A percentile compares a stretch with the other conserved stretches of the same genome.
These are phyloP conservation scores for Aspergillus sergii DNA, from an alignment of 2,329 filamentous ascomycete genomes.

Conservation along the genomic window DNA sequence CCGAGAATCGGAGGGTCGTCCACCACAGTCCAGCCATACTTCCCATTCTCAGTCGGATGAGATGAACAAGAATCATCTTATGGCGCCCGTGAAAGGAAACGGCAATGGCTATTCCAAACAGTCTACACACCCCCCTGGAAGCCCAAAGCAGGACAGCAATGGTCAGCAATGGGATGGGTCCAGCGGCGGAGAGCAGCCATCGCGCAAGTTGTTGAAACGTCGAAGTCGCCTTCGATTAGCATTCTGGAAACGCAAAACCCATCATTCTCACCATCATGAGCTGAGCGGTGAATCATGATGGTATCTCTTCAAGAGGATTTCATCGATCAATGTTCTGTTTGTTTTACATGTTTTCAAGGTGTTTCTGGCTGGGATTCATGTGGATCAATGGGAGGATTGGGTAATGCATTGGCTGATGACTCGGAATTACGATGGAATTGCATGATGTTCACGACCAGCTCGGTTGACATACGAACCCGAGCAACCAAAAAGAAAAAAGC, in stretches of 20 bases:
- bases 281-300: constrained; percentile 37
- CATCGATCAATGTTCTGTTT: constrained; percentile 19
- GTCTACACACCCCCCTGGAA: constrained; percentile 29
- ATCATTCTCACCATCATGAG: constrained; percentile 33
- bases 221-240: constrained; percentile 44
- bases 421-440: constrained; percentile 30
- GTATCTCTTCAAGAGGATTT: constrained; percentile 11
- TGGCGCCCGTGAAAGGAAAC: constrained; percentile 23
- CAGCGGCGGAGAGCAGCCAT: constrained; percentile 19
- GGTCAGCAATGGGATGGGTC: constrained; percentile 25
- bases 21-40: constrained; percentile 25
- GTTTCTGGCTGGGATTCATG: constrained; percentile 19
- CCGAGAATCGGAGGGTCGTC: constrained; percentile 23
- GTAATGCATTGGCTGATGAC: constrained; percentile 22
- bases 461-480: constrained; percentile 16
- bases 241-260: constrained; percentile 43
- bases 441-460: constrained; percentile 34
- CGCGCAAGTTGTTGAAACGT: constrained; percentile 37
- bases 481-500: constrained; percentile 5
- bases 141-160: constrained; percentile 27
- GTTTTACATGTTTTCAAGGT: constrained; percentile 14
- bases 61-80: constrained; percentile 26
- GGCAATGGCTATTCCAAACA: constrained; percentile 30
- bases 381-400: constrained; percentile 10
- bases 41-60: constrained; percentile 30